A percentile compares a stretch with the other conserved stretches of the same genome.
Conservation (phyloP, 139 green algal species). For the Chlorella sp. region DNA sequence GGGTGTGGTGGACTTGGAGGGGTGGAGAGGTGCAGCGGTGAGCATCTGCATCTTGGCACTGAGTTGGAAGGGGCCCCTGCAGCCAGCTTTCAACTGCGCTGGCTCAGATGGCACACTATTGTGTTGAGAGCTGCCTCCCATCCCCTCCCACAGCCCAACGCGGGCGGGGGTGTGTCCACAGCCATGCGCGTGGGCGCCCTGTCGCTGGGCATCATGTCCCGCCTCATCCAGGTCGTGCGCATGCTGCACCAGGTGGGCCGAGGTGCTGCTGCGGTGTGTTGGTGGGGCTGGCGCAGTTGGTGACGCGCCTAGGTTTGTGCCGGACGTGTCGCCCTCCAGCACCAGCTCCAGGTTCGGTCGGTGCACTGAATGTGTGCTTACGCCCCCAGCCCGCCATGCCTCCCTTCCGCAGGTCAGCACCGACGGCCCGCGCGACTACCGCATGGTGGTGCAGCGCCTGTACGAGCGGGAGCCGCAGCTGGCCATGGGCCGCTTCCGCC, state of each 20-base stretch:
- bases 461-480: slow-evolving; percentile 23
- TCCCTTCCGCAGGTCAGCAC: slow-evolving; percentile 25
- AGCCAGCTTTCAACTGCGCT: neutral
- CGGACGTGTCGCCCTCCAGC: neutral
- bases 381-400: too few relatives aligned
- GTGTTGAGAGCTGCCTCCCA: too few relatives aligned
- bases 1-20: neutral
- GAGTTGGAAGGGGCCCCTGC: neutral
- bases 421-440: slow-evolving; percentile 61
- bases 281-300: too few relatives aligned
- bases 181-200: slow-evolving; percentile 36
- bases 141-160: too few relatives aligned
- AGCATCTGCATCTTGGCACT: neutral
- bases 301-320: neutral
- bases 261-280: neutral
- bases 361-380: neutral
- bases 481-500: slow-evolving; percentile 16
- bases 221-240: slow-evolving; percentile 70
- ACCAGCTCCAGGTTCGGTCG: neutral
- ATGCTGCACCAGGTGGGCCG: slow-evolving; percentile 67
- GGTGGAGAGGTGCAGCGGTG: neutral
- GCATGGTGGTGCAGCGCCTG: slow-evolving; percentile 63
- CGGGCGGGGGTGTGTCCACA: too few relatives aligned
- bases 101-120: too few relatives aligned
- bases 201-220: slow-evolving; percentile 66